Base-by-base conservation (phyloP, 768 basidiomycete genomes). In the Lanmaoa pseudosensibilis region DNA sequence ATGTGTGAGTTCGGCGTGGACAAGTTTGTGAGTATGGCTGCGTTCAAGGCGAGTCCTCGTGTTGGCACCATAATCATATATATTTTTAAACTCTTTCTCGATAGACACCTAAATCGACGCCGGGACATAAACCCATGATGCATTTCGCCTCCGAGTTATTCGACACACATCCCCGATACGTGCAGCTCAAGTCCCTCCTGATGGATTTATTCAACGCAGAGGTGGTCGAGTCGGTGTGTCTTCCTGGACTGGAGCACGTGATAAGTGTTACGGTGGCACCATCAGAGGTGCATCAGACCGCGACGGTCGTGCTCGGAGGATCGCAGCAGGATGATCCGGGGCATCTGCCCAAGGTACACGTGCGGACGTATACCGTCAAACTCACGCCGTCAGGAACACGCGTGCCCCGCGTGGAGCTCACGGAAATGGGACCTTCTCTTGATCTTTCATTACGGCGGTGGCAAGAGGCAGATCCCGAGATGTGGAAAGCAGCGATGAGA, bases 101-200 rank as follows among this genome's bases (percentile, higher is more conserved):
- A 37, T 7, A 40, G 97, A 88, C 90, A 40, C 79, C 85, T 23
- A 98, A 96, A 83, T 86, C 89, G 15, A 88, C 93, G 5, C 85
- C 89, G 23, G 96, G 94, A 11, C 85, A 93, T 64, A 88, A 91
- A 64, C 96, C 97, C 45, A 74, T 98, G 61, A 86, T 99, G 80
- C 93, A 96, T 69, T 99, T 99, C 68, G 92, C 94, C 15, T 95
- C 94, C 1, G 92, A 93, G 58, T 80, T 98, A 11, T 99, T 98
- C 72, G 94, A 96, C 64, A 86, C 92, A 1, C 94, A 98, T 71
- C 94, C 96, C 2, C 87, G 93, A 12, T 95, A 90, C 71, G 77
- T 87, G 8, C 94, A 95, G 67, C 80, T 98, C 62, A 98, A 97
- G 76, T 95, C 92, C 2, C 78, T 96, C 68, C 81, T 98, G 11